A percentile compares a stretch with the other conserved stretches of the same genome.
These are phyloP conservation scores for Zymoseptoria passerinii DNA, from an alignment of 2,329 filamentous ascomycete species.

Conservation along the genomic window DNA sequence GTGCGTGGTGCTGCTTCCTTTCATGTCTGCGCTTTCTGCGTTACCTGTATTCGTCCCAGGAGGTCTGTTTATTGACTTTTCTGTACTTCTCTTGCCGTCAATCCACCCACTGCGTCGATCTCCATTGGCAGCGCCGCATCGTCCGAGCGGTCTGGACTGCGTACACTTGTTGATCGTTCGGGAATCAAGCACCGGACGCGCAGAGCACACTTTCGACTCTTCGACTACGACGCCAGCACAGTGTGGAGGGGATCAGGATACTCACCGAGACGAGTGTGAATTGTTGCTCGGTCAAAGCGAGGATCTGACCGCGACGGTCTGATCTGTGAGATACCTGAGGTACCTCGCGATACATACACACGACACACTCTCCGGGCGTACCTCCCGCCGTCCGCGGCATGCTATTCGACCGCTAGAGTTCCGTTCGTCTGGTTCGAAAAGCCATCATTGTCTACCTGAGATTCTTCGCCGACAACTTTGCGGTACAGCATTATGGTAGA, in stretches of 20 bases:
- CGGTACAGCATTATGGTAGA: background rate
- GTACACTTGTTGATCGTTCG: background rate
- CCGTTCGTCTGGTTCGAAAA: background rate
- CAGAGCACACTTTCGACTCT: background rate
- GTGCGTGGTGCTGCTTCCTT: background rate
- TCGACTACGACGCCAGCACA: background rate
- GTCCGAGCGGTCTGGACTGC: background rate
- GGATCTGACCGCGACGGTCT: background rate
- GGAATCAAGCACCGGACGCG: background rate
- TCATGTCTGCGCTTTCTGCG: background rate
- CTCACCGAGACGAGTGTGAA: background rate
- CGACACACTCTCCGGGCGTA: background rate
- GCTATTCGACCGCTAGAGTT: background rate
- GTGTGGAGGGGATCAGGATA: background rate
- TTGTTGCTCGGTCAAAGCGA: background rate
- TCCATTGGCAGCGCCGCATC: background rate
- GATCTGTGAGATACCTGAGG: background rate
- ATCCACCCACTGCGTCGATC: background rate
- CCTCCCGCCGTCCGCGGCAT: background rate
- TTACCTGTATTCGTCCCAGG: background rate
- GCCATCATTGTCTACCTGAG: background rate
- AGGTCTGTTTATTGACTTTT: background rate
- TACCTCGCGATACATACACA: background rate
- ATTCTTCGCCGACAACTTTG: background rate
- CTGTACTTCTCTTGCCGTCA: background rate